Base-by-base conservation (phyloP, 306 rosid species). In the Trifolium subterraneum region DNA sequence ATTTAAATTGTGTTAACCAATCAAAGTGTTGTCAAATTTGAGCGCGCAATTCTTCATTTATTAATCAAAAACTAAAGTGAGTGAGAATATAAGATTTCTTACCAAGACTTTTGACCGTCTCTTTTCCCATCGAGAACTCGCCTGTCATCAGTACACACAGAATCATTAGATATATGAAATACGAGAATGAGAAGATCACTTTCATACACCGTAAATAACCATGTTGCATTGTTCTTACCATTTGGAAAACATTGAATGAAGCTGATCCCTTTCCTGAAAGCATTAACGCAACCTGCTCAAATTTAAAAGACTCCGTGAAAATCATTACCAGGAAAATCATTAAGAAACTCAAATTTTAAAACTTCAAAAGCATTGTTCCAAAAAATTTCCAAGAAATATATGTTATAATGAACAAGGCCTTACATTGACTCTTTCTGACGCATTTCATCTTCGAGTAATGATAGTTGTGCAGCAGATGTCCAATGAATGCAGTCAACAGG, bases 401-500 rank as follows among this genome's bases (percentile, higher is more conserved):
- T 6, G 10, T 4, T 44, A 73, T 16, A 38, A 77, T 44, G 48
- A 3, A 38, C 60, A 4, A 38, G 78, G 55, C 6, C 92, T 80
- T 87, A 90, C 98, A 71, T 89, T 90, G 68, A 93, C 92, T 89
- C 97, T 85, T 90, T 93, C 98, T 4, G 79, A 19, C 93, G 93
- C 97, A 93, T 90, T 86, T 93, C 98, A 79, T 93, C 97, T 81
- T 93, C 98, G 4, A 93, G 95, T 88, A 93, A 82, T 39, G 98
- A 93, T 77, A 93, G 65, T 60, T 93, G 96, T 36, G 97, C 90
- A 68, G 98, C 96, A 75, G 98, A 90, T 83, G 97, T 90, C 98
- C 98, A 93, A 68, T 93, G 97, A 81, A 93, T 93, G 88, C 98
- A 93, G 78, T 91, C 94, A 55, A 93, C 97, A 62, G 98, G 98